Evolutionary conservation across 331 rosid genomes (phyloP).

Genomic region (Rhamnella rubrinervis): DNA sequence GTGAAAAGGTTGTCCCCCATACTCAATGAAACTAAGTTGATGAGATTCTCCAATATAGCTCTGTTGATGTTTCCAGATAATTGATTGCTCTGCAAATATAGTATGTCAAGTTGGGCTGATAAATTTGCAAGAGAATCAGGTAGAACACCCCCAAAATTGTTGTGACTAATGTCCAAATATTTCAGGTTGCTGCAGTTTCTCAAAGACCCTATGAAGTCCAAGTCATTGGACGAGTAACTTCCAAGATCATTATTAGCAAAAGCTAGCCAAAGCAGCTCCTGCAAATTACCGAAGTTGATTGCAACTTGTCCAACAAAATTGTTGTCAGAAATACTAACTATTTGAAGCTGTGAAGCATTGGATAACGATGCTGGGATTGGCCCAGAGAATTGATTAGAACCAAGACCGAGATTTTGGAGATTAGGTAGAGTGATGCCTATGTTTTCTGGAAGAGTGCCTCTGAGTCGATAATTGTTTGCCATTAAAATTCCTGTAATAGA

Average conservation of each 20-base stretch:
- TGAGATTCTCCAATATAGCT: slow-evolving; percentile 16
- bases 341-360: slow-evolving; percentile 23
- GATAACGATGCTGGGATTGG: slow-evolving; percentile 24
- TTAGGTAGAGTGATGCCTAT: neutral
- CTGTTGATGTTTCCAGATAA: slow-evolving; percentile 29
- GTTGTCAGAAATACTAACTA: slow-evolving; percentile 23
- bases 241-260: slow-evolving; percentile 26
- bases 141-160: slow-evolving; percentile 34
- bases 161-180: slow-evolving; percentile 4
- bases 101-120: slow-evolving; percentile 15
- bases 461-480: neutral
- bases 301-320: slow-evolving; percentile 34
- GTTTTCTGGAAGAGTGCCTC: slow-evolving; percentile 1
- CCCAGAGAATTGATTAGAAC: neutral
- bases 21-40: slow-evolving; percentile 12
- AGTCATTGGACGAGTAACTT: slow-evolving; percentile 28
- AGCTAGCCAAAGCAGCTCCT: slow-evolving; percentile 1
- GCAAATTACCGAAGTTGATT: slow-evolving; percentile 21
- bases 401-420: neutral
- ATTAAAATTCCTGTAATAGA: neutral
- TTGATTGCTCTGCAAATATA: slow-evolving; percentile 28
- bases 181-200: slow-evolving; percentile 30
- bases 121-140: slow-evolving; percentile 30
- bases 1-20: slow-evolving; percentile 9
- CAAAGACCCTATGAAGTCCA: slow-evolving; percentile 35